These are phyloP conservation scores for Globisporangium polare DNA, from an alignment of 352 stramenopile species.

Conservation along the genomic window DNA sequence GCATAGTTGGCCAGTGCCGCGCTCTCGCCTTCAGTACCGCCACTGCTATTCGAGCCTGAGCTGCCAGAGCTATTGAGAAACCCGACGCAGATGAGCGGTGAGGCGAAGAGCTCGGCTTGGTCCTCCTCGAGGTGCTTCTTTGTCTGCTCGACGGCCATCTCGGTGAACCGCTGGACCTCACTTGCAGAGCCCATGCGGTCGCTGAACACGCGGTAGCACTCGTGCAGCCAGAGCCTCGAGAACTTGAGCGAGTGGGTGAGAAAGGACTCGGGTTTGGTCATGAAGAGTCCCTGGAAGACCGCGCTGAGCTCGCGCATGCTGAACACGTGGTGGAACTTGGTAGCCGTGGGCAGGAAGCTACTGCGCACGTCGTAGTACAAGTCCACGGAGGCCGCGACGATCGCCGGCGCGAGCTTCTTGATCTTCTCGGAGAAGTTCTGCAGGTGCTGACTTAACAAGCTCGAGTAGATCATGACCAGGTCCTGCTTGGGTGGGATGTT, in stretches of 20 bases:
- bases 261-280: constrained; percentile 59
- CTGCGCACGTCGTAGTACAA: constrained; percentile 66
- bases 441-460: constrained; percentile 62
- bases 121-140: constrained; percentile 89
- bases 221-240: constrained; percentile 87
- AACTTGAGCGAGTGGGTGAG: constrained; percentile 59
- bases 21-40: constrained; percentile 6
- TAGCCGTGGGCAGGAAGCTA: constrained; percentile 86
- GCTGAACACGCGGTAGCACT: constrained; percentile 89
- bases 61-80: constrained; percentile 32
- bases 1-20: constrained; percentile 30
- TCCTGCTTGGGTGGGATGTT: constrained; percentile 64
- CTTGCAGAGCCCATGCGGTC: constrained; percentile 79
- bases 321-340: constrained; percentile 94
- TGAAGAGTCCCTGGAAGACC: constrained; percentile 85
- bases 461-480: constrained; percentile 66
- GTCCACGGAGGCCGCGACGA: constrained; percentile 83
- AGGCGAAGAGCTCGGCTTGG: constrained; percentile 59
- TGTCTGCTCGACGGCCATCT: constrained; percentile 80
- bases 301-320: constrained; percentile 87
- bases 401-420: constrained; percentile 49
- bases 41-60: neutral
- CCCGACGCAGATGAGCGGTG: constrained; percentile 67
- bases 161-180: constrained; percentile 77
- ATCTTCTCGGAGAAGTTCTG: constrained; percentile 75